Percentiles rank a stretch among this genome's conserved stretches.
phyloP scores from a whole-genome alignment of 768 basidiomycete genomes.

The Cubamyces lactineus region DNA sequence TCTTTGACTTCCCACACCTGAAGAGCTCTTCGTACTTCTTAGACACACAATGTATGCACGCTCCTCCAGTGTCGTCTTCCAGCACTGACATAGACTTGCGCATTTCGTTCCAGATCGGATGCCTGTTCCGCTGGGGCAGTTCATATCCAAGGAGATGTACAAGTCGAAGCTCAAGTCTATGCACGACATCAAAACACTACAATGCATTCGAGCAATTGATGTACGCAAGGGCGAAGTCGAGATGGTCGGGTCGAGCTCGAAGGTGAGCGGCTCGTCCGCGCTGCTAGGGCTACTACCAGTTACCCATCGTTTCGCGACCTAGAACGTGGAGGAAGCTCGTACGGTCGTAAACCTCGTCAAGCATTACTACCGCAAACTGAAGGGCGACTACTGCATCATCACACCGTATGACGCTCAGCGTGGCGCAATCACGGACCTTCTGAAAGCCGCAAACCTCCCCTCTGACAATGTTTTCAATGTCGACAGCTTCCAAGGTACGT shows the following conservation, averaged over 20 bases:
- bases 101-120: slow-evolving; percentile 36
- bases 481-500: slow-evolving; percentile 57
- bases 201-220: slow-evolving; percentile 44
- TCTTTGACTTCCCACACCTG: slow-evolving; percentile 40
- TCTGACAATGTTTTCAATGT: slow-evolving; percentile 54
- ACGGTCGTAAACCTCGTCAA: slow-evolving; percentile 46
- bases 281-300: background rate
- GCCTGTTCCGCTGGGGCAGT: slow-evolving; percentile 36
- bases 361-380: slow-evolving; percentile 40
- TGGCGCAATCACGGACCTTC: slow-evolving; percentile 40
- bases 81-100: background rate
- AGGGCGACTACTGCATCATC: slow-evolving; percentile 48
- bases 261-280: slow-evolving; percentile 34
- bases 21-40: slow-evolving; percentile 32
- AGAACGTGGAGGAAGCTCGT: slow-evolving; percentile 49
- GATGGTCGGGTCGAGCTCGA: slow-evolving; percentile 46
- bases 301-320: background rate
- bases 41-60: slow-evolving; percentile 39
- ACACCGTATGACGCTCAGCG: slow-evolving; percentile 61
- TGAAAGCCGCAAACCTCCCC: slow-evolving; percentile 41
- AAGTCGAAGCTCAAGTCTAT: slow-evolving; percentile 29
- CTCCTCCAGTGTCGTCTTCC: background rate
- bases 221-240: slow-evolving; percentile 43
- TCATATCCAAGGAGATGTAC: slow-evolving; percentile 40
- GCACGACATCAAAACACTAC: slow-evolving; percentile 17